A percentile compares a stretch with the other conserved stretches of the same genome.
phyloP scores from a whole-genome alignment of 306 rosid species.

The Vicia faba region DNA sequence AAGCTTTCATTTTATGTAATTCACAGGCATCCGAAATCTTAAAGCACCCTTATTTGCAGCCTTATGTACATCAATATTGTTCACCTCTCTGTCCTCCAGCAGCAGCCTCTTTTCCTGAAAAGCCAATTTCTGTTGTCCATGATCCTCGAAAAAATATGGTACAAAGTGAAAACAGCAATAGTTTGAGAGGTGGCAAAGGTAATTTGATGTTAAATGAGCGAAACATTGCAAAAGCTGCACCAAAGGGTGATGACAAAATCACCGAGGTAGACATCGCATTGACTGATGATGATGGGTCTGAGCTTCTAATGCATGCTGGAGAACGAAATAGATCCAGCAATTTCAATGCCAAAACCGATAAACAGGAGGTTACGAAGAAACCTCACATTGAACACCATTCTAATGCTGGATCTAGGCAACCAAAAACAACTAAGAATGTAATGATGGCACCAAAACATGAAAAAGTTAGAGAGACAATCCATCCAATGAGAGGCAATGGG shows the following conservation, averaged over 20 bases:
- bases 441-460: conserved; percentile 73
- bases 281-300: conserved; percentile 52
- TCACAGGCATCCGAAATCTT: conserved; percentile 85
- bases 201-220: conserved; percentile 65
- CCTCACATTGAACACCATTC: conserved; percentile 48
- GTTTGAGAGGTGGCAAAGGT: conserved; percentile 72
- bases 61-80: conserved; percentile 72
- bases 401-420: conserved; percentile 55
- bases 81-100: conserved; percentile 59
- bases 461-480: conserved; percentile 64
- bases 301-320: conserved; percentile 52
- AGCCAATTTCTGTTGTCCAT: conserved; percentile 46
- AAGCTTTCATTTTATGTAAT: conserved; percentile 33
- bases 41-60: conserved; percentile 92
- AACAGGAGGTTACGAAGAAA: conserved; percentile 45
- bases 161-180: conserved; percentile 71
- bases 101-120: conserved; percentile 53
- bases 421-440: conserved; percentile 62
- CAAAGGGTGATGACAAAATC: conserved; percentile 46
- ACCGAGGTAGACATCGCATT: conserved; percentile 52
- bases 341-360: conserved; percentile 47
- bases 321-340: conserved; percentile 47
- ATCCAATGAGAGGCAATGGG: conserved; percentile 70
- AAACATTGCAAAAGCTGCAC: conserved; percentile 38
- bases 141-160: conserved; percentile 60